Conservation (phyloP, 75 land plant species). For the Cunninghamia lanceolata region DNA sequence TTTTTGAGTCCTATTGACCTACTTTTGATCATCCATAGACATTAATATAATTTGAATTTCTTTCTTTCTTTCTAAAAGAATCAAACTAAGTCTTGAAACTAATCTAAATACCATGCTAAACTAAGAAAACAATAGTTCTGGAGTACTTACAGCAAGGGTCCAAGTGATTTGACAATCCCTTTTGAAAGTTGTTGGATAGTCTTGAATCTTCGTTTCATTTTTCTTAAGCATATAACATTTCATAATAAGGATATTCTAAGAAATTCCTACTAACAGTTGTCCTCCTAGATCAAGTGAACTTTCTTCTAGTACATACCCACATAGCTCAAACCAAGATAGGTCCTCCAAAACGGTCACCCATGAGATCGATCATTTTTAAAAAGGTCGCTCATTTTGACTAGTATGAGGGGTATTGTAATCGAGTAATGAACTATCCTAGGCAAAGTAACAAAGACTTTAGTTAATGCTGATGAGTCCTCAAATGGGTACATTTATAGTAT, state of each 20-base stretch:
- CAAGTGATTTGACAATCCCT: background rate
- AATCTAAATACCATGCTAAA: background rate
- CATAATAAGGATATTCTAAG: background rate
- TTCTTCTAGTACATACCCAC: background rate
- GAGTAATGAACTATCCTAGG: background rate
- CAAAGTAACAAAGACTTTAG: background rate
- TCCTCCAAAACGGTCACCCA: background rate
- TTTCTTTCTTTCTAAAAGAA: background rate
- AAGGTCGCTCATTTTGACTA: background rate
- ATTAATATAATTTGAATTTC: too few relatives aligned
- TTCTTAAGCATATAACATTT: background rate
- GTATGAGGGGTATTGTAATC: background rate
- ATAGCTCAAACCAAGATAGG: background rate
- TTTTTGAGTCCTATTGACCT: too few relatives aligned
- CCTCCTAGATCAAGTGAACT: background rate
- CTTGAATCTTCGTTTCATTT: background rate
- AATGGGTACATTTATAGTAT: background rate
- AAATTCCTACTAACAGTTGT: background rate
- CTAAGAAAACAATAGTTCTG: background rate
- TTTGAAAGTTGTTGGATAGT: background rate
- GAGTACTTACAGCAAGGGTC: background rate
- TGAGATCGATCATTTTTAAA: background rate
- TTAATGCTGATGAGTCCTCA: background rate
- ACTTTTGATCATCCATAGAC: too few relatives aligned
- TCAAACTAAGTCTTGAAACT: background rate